Base-by-base conservation (phyloP, 2,329 filamentous ascomycete genomes). In the Fusarium lateritium region DNA sequence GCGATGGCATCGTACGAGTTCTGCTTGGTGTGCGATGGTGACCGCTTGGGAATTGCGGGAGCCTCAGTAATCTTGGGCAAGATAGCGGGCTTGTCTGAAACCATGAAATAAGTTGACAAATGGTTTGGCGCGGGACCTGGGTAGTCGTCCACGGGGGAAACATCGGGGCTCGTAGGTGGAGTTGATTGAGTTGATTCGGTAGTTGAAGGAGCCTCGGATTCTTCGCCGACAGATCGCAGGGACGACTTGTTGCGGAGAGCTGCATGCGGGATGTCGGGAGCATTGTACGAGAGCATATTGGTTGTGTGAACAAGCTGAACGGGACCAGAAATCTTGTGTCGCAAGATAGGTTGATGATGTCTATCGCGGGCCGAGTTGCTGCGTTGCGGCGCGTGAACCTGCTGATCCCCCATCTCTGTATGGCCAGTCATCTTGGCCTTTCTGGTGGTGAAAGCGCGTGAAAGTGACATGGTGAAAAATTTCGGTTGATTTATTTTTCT, bases 231-330 rank as follows among this genome's bases (percentile, higher is more conserved):
- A 49, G 91, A 92, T 71, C 86, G 85, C 61, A 79, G 82, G 4
- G 86, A 83, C 8, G 81, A 83, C 73, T 83, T 84, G 76, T 83
- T 83, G 39, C 86, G 64, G 24, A 73, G 73, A n/a, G 70, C 78
- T 76, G 71, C 79, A 76, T 76, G 85, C 44, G 83, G 83, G 66
- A 98, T 90, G 77, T 98, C 92, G 51, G 95, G 95, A 11, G 96
- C 94, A 77, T 95, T 95, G 86, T 97, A 97, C 9, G 94, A 94
- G 56, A 98, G 90, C 88, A 97, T 94, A 81, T 98, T 99, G 73
- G 96, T 98, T 7, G 95, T 97, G 62, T 96, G 97, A 49, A 98
- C 85, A 67, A 99, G 86, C 79, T 94, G 91, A 54, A 97, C 86
- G 1, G 96, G 96, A 5, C 86, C 89, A 2, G 96, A 99, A 77